These are phyloP conservation scores for Eucalyptus viminalis DNA, from an alignment of 345 rosid species.

Conservation along the genomic window DNA sequence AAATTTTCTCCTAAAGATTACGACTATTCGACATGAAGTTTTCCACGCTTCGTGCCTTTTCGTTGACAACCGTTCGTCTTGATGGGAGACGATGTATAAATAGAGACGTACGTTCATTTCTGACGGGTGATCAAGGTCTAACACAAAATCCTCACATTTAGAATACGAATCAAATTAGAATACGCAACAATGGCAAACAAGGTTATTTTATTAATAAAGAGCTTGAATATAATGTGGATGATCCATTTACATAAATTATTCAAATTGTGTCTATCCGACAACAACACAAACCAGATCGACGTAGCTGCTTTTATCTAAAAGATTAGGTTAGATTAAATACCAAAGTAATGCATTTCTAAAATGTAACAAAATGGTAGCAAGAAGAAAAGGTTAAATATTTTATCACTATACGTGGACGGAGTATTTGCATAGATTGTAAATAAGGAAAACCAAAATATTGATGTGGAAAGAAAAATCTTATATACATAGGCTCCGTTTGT, in stretches of 20 bases:
- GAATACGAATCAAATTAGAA: neutral
- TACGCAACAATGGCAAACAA: neutral
- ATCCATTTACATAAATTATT: neutral
- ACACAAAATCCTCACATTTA: too few species aligned
- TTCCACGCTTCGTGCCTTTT: too few species aligned
- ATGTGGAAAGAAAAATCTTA: neutral
- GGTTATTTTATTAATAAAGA: neutral
- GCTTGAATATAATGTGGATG: neutral
- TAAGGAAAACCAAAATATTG: neutral
- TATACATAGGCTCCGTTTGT: fast-evolving
- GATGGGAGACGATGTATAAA: too few species aligned
- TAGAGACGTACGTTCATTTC: too few species aligned
- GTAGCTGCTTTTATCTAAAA: neutral
- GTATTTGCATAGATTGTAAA: neutral
- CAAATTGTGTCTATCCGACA: neutral
- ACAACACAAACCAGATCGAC: neutral
- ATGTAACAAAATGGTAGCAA: neutral
- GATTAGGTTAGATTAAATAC: neutral
- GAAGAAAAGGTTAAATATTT: fast-evolving
- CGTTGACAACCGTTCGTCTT: too few species aligned
- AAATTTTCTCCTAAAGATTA: too few species aligned
- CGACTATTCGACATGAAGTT: too few species aligned
- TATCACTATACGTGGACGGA: fast-evolving
- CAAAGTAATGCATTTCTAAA: neutral
- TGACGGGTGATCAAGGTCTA: too few species aligned